Conservation (phyloP, 2,329 filamentous ascomycete genomes). For the Diplodia mutila region DNA sequence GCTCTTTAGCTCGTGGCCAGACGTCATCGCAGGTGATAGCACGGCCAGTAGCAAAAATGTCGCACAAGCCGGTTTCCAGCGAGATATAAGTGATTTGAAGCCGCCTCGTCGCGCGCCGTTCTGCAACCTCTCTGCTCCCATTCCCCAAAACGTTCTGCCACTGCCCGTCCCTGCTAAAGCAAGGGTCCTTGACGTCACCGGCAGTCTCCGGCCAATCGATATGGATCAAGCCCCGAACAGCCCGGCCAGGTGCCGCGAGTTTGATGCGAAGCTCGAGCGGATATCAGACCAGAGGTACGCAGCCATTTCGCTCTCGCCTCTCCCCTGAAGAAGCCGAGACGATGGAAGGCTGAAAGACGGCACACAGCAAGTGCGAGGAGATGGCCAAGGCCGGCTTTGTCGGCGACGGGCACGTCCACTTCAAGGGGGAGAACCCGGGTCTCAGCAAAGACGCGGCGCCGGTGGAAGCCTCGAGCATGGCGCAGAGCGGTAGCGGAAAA, state of each 20-base stretch:
- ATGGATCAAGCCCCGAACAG: constrained; percentile 8
- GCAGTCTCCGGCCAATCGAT: background rate
- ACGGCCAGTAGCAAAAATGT: background rate
- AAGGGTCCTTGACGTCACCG: constrained; percentile 4
- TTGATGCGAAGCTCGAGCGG: constrained; percentile 3
- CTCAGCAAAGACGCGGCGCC: background rate
- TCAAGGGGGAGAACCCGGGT: constrained; percentile 3
- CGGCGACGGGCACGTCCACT: constrained; percentile 17
- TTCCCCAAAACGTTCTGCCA: background rate
- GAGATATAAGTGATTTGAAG: constrained; percentile 6
- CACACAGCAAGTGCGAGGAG: background rate
- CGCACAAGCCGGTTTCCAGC: background rate
- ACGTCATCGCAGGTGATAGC: constrained; percentile 9
- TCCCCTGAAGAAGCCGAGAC: background rate
- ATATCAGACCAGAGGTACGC: background rate
- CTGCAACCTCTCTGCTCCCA: background rate
- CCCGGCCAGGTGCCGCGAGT: background rate
- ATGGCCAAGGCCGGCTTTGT: constrained; percentile 10
- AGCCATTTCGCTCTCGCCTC: too few relatives aligned
- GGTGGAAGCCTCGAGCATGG: background rate
- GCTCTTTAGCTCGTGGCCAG: background rate
- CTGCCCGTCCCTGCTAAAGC: background rate
- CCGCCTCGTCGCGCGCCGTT: background rate
- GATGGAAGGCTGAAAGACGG: background rate
- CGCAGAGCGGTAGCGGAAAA: background rate